Evolutionary conservation across 2,329 filamentous ascomycete genomes (phyloP), one percentile per base, ranked within the genome.

Genomic region (Akanthomyces muscarius): DNA sequence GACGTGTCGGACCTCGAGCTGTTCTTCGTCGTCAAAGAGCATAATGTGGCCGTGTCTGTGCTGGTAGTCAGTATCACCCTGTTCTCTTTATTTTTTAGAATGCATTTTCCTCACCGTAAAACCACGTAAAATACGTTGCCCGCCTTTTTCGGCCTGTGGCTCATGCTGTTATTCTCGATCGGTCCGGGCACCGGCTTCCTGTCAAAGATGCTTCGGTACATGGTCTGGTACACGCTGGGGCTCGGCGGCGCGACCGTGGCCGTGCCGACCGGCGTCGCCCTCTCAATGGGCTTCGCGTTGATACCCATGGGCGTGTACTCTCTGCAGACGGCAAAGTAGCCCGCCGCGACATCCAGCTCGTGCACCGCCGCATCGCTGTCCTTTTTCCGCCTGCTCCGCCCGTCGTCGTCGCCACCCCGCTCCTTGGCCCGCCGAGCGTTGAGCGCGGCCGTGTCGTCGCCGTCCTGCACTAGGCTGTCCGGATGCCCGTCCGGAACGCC

Each of bases 151-250:
- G 84, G 83, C 65, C 84, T 76, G 69, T 84, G 80, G 65, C 79
- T 85, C 57, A 75, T 72, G 21, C 74, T 75, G 56, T 76, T 81
- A 57, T 78, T 77, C 53, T 85, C 83, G 62, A 84, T 68, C 2
- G 81, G 79, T 1, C 76, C 75, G 2, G 78, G 68, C 10, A 71
- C 68, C 42, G 78, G 81, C 70, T 89, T 93, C 70, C 94, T 86
- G 69, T 97, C 92, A 73, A 99, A 98, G 65, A 99, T 89, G 74
- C 90, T 97, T 73, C 92, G 83, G 77, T 99, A 99, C 92, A 99
- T 97, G 74, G 90, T 90, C 82, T 98, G 95, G 76, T 98, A 98
- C 44, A 99, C 94, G 74, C 94, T 97, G 63, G 90, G 92, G 71
- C 92, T 96, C 63, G 92, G 89, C 48, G 89, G 81, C 41, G 89